A percentile compares a stretch with the other conserved stretches of the same genome.
phyloP scores from a whole-genome alignment of 1,284 basidiomycete genomes.

The Puccinia polysora region DNA sequence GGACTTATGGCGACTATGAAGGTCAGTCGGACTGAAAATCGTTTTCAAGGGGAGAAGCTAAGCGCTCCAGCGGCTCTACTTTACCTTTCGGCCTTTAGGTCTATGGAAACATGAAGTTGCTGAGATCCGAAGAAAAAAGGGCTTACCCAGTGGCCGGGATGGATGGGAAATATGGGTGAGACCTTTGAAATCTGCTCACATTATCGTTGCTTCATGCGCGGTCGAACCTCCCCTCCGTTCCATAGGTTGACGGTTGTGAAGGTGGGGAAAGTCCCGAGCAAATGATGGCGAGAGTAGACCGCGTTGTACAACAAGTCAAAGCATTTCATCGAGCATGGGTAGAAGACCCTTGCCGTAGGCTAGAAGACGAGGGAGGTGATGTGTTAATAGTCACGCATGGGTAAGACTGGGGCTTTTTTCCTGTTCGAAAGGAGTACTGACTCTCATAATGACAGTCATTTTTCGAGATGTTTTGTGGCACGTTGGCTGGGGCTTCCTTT shows the following conservation, averaged over 20 bases:
- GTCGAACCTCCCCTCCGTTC: too few species aligned
- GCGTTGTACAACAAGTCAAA: slow-evolving; percentile 46
- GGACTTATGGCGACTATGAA: slow-evolving; percentile 49
- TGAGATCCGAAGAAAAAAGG: background rate
- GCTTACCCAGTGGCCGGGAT: slow-evolving; percentile 23
- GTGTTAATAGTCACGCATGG: slow-evolving; percentile 50
- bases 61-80: slow-evolving; percentile 42
- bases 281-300: background rate
- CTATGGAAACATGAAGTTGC: slow-evolving; percentile 40
- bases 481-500: slow-evolving; percentile 49
- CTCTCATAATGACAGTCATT: background rate
- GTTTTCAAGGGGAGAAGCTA: too few species aligned
- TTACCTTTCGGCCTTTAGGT: slow-evolving; percentile 41
- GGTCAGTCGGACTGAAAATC: slow-evolving; percentile 45
- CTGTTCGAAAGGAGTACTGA: background rate
- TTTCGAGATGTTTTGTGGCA: slow-evolving; percentile 47
- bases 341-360: slow-evolving; percentile 45
- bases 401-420: slow-evolving; percentile 13
- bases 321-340: slow-evolving; percentile 45
- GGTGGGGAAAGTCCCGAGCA: slow-evolving; percentile 27
- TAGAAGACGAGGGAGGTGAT: slow-evolving; percentile 49
- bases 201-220: too few species aligned
- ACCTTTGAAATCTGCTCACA: too few species aligned
- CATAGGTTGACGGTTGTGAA: slow-evolving; percentile 37
- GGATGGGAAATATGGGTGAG: slow-evolving; percentile 47